Evolutionary conservation across 2,329 filamentous ascomycete genomes (phyloP).

Genomic region (Dendrostoma leiphaemia): DNA sequence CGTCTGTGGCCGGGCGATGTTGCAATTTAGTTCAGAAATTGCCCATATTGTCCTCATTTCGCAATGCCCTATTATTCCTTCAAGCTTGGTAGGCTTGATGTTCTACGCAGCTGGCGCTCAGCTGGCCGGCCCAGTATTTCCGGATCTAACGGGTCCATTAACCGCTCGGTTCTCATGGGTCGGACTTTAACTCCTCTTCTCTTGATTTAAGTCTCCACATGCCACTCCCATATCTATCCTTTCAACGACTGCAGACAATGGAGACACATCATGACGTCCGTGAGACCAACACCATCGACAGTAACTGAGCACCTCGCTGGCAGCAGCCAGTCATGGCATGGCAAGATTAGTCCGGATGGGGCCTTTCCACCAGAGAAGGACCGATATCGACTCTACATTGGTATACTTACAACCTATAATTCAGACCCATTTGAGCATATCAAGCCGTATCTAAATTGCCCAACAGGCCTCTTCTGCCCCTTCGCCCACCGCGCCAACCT

Average conservation of each 20-base stretch:
- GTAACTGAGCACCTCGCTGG: slow-evolving; percentile 9
- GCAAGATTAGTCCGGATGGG: slow-evolving; percentile 23
- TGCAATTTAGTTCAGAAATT: too few relatives aligned
- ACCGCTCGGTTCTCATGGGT: too few relatives aligned
- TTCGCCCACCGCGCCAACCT: slow-evolving; percentile 62
- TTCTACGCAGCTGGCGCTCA: too few relatives aligned
- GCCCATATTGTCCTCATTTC: too few relatives aligned
- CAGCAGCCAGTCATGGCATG: slow-evolving; percentile 26
- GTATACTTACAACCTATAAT: slow-evolving; percentile 11
- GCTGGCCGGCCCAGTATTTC: too few relatives aligned
- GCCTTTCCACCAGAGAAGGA: slow-evolving; percentile 24
- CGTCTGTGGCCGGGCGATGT: too few relatives aligned
- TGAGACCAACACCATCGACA: slow-evolving; percentile 4
- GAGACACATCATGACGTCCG: slow-evolving; percentile 9
- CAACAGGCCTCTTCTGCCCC: slow-evolving; percentile 59
- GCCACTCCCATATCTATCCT: too few relatives aligned
- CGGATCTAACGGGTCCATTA: too few relatives aligned
- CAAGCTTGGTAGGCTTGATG: too few relatives aligned
- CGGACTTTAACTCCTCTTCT: too few relatives aligned
- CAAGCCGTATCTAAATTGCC: slow-evolving; percentile 15
- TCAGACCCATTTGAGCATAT: neutral
- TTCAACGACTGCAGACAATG: neutral
- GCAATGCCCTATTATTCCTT: too few relatives aligned
- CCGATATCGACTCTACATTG: slow-evolving; percentile 29
- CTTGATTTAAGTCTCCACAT: neutral